Conservation (phyloP, 192 early-diverging fungal species). For the Backusella westeae region DNA sequence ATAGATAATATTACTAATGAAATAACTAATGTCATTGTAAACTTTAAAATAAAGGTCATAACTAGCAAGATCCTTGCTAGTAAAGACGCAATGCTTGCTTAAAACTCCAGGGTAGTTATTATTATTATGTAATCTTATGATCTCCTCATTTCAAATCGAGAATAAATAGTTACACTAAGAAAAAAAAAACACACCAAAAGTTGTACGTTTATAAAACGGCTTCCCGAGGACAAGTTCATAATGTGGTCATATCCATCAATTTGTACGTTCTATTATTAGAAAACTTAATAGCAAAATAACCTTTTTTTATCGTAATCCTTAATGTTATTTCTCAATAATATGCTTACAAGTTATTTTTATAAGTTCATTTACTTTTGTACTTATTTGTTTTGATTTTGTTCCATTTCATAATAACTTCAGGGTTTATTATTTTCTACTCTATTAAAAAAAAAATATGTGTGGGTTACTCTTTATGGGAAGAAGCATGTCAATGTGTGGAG, state of each 20-base stretch:
- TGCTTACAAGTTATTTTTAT: background rate
- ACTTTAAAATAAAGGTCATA: background rate
- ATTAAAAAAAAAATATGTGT: conserved; percentile 12
- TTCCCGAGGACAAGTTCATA: conserved; percentile 26
- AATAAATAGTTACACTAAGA: background rate
- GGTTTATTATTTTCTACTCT: background rate
- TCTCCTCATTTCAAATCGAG: background rate
- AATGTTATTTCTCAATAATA: background rate
- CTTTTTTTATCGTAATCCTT: background rate
- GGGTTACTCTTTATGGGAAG: conserved; percentile 34
- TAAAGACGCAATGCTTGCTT: conserved; percentile 24
- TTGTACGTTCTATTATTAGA: conserved; percentile 6
- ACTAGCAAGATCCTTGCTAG: background rate
- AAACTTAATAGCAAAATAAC: background rate
- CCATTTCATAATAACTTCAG: background rate
- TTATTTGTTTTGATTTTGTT: background rate
- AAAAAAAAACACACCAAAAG: background rate
- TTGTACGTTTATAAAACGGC: conserved; percentile 30
- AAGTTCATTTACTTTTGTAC: background rate
- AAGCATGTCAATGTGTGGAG: conserved; percentile 31
- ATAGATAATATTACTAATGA: background rate
- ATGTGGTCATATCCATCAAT: conserved; percentile 24
- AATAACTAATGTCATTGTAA: background rate
- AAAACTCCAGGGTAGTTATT: conserved; percentile 34
- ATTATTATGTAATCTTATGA: conserved; percentile 23